phyloP scores from a whole-genome alignment of 768 basidiomycete genomes.

The Mycena rosella region DNA sequence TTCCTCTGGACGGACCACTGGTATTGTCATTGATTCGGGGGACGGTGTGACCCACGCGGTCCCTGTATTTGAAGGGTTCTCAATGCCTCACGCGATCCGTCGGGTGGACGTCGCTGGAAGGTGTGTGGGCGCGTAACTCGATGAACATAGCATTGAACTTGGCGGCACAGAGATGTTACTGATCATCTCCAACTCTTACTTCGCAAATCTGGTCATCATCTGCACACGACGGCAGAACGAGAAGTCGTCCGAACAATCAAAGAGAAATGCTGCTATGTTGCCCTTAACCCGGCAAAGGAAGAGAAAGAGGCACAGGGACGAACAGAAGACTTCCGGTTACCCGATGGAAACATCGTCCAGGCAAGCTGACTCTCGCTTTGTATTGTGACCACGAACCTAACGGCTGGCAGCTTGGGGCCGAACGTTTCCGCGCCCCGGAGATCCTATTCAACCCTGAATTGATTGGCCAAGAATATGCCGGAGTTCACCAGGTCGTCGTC shows the following conservation, averaged over 20 bases:
- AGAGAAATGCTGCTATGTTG: slow-evolving; percentile 98
- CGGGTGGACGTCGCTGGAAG: slow-evolving; percentile 97
- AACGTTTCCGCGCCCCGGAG: slow-evolving; percentile 97
- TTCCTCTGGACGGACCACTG: slow-evolving; percentile 97
- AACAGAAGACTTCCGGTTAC: slow-evolving; percentile 90
- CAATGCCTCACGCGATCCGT: slow-evolving; percentile 98
- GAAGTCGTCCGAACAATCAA: slow-evolving; percentile 98
- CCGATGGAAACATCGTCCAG: slow-evolving; percentile 95
- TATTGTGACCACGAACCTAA: slow-evolving; percentile 33
- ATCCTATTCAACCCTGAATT: slow-evolving; percentile 98
- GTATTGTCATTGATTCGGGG: slow-evolving; percentile 98
- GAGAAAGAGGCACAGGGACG: slow-evolving; percentile 89
- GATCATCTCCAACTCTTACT: slow-evolving; percentile 95
- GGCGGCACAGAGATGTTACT: slow-evolving; percentile 84
- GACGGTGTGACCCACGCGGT: slow-evolving; percentile 99
- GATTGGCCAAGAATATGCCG: slow-evolving; percentile 95
- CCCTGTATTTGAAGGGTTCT: slow-evolving; percentile 98
- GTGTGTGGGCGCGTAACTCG: slow-evolving; percentile 57
- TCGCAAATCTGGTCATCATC: slow-evolving; percentile 93
- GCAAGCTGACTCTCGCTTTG: slow-evolving; percentile 58
- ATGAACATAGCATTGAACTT: background rate
- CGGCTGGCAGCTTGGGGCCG: slow-evolving; percentile 84
- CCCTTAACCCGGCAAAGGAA: slow-evolving; percentile 92
- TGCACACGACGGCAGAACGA: slow-evolving; percentile 96
- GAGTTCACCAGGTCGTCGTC: slow-evolving; percentile 98